These are phyloP conservation scores for Tetrahymena elliotti DNA, from an alignment of 73 alveolate species.

Conservation along the genomic window DNA sequence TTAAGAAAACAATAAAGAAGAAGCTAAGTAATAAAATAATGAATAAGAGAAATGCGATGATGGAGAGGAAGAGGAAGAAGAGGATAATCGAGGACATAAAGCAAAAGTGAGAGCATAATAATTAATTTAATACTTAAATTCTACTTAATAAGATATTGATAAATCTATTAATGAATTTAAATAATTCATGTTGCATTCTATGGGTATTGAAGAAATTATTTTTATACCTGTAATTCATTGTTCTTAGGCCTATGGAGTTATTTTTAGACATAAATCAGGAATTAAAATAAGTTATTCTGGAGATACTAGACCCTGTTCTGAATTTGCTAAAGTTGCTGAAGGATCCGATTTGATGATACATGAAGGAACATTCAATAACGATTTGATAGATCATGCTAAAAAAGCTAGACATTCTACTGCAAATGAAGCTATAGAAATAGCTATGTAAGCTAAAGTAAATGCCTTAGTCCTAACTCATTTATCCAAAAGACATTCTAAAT, in stretches of 20 bases:
- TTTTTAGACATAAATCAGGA: conserved; percentile 57
- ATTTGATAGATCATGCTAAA: conserved; percentile 69
- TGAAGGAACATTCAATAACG: conserved; percentile 96
- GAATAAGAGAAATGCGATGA: background rate
- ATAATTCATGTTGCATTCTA: background rate
- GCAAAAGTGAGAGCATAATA: background rate
- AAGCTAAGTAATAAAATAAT: background rate
- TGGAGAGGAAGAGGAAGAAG: conserved; percentile 2
- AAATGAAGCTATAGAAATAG: conserved; percentile 84
- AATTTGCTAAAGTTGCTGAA: conserved; percentile 69
- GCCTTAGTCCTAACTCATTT: conserved; percentile 89
- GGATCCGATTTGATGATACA: conserved; percentile 87
- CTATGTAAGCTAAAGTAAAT: conserved; percentile 63
- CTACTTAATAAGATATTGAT: background rate
- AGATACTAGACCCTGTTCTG: conserved; percentile 89
- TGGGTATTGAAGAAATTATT: conserved; percentile 23
- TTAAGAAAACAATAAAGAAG: background rate
- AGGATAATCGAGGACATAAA: background rate
- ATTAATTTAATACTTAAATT: background rate
- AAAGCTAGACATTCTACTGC: conserved; percentile 90
- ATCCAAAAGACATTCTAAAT: conserved; percentile 81
- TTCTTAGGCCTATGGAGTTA: conserved; percentile 79
- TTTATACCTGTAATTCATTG: conserved; percentile 80
- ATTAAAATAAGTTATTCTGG: conserved; percentile 86
- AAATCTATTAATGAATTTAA: conserved; percentile 8